Percentiles rank a stretch among this genome's conserved stretches.
Conservation (phyloP, 2,329 filamentous ascomycete genomes). For the Cordyceps fumosorosea region DNA sequence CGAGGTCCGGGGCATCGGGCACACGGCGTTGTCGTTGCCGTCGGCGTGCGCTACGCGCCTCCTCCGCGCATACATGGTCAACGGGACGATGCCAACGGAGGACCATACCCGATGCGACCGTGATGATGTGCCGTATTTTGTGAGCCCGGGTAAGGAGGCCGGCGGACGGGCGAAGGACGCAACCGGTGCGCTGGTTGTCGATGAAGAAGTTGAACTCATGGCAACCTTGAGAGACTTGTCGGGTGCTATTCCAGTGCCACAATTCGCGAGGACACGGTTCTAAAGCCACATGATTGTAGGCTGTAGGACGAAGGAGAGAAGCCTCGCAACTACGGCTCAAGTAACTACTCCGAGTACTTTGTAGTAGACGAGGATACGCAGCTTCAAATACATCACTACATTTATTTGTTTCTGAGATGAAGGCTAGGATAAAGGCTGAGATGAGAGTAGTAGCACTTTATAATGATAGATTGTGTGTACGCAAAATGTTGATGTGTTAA, state of each 20-base stretch:
- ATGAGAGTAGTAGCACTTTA: too few relatives aligned
- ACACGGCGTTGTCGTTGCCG: conserved; percentile 31
- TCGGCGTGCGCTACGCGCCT: conserved; percentile 32
- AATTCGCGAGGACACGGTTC: not conserved
- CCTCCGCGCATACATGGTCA: conserved; percentile 29
- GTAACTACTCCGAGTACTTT: not conserved
- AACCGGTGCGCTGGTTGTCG: not conserved
- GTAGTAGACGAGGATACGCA: too few relatives aligned
- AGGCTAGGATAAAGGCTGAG: too few relatives aligned
- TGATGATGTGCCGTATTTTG: not conserved
- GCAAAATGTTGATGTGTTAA: too few relatives aligned
- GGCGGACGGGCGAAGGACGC: not conserved
- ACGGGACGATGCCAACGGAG: conserved; percentile 31
- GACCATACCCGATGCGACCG: not conserved
- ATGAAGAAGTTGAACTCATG: not conserved
- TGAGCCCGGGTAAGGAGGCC: not conserved
- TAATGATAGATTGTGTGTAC: too few relatives aligned
- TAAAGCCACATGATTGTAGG: not conserved
- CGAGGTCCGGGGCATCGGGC: conserved; percentile 36
- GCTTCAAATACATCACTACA: too few relatives aligned
- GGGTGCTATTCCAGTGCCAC: not conserved
- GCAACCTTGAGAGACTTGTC: not conserved
- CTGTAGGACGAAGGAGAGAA: not conserved
- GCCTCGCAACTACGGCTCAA: not conserved
- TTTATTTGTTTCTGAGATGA: too few relatives aligned